These are phyloP conservation scores for Didymella exigua DNA, from an alignment of 2,329 filamentous ascomycete genomes.

Conservation along the genomic window DNA sequence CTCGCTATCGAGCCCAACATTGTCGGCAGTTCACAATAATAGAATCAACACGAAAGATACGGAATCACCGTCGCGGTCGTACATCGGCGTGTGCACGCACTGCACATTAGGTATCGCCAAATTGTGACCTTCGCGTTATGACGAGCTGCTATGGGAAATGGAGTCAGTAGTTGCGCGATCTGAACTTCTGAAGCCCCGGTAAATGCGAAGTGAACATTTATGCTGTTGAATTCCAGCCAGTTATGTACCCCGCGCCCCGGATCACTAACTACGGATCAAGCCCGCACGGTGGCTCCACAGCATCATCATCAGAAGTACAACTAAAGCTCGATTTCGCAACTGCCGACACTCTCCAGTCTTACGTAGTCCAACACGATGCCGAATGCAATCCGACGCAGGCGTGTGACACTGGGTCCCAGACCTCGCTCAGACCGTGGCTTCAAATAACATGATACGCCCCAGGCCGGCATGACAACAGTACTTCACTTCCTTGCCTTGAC, in stretches of 20 bases:
- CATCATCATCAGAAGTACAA: neutral
- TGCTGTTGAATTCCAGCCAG: slow-evolving; percentile 1
- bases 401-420: neutral
- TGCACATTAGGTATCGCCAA: neutral
- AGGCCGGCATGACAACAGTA: neutral
- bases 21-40: slow-evolving; percentile 12
- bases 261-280: neutral
- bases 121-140: neutral
- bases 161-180: neutral
- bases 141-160: too few species aligned
- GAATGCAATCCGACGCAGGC: neutral
- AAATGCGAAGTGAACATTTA: neutral
- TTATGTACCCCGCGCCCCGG: slow-evolving; percentile 7
- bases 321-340: slow-evolving; percentile 5
- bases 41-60: slow-evolving; percentile 1
- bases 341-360: slow-evolving; percentile 13
- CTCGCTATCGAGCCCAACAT: neutral
- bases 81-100: neutral
- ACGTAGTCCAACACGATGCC: slow-evolving; percentile 1
- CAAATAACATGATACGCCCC: slow-evolving; percentile 5
- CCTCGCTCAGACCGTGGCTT: neutral
- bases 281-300: slow-evolving; percentile 1
- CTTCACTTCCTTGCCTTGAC: neutral
- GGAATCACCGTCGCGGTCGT: neutral
- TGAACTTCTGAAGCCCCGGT: neutral